These are phyloP conservation scores for Podospora pseudopauciseta DNA, from an alignment of 495 filamentous ascomycete species.

Conservation along the genomic window DNA sequence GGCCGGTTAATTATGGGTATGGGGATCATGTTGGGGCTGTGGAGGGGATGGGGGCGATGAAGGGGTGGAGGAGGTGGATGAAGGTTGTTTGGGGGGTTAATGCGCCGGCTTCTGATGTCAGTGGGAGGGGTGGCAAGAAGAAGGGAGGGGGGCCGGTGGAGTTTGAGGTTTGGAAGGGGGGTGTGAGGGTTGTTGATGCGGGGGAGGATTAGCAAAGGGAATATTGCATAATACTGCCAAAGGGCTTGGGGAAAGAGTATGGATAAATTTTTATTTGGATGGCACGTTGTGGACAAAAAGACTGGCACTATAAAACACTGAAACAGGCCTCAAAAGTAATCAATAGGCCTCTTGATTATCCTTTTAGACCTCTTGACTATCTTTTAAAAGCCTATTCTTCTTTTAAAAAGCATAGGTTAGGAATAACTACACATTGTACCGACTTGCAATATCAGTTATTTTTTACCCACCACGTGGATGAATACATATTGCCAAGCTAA, in stretches of 20 bases:
- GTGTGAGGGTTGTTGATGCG: conserved; percentile 41
- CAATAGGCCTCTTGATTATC: too few relatives aligned
- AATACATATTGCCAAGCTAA: too few relatives aligned
- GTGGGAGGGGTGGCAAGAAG: conserved; percentile 39
- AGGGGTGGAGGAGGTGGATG: conserved; percentile 59
- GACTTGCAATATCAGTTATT: too few relatives aligned
- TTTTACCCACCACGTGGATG: too few relatives aligned
- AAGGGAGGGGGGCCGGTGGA: conserved; percentile 45
- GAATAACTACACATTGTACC: too few relatives aligned
- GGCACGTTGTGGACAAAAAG: too few relatives aligned
- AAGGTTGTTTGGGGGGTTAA: conserved; percentile 79
- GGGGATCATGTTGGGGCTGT: conserved; percentile 19
- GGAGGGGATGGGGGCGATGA: conserved; percentile 28
- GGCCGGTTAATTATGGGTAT: conserved; percentile 34
- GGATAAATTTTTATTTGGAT: too few relatives aligned
- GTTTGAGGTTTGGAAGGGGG: conserved; percentile 56
- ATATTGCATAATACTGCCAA: neutral
- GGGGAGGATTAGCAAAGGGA: neutral
- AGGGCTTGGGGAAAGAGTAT: neutral
- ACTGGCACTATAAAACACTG: too few relatives aligned
- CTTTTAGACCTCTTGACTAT: too few relatives aligned
- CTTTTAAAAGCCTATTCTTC: too few relatives aligned
- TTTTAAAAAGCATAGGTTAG: too few relatives aligned
- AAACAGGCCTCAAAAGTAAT: too few relatives aligned
- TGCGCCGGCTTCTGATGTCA: conserved; percentile 44